phyloP scores from a whole-genome alignment of 1,139 yeast species.

The Geotrichum fermentans region DNA sequence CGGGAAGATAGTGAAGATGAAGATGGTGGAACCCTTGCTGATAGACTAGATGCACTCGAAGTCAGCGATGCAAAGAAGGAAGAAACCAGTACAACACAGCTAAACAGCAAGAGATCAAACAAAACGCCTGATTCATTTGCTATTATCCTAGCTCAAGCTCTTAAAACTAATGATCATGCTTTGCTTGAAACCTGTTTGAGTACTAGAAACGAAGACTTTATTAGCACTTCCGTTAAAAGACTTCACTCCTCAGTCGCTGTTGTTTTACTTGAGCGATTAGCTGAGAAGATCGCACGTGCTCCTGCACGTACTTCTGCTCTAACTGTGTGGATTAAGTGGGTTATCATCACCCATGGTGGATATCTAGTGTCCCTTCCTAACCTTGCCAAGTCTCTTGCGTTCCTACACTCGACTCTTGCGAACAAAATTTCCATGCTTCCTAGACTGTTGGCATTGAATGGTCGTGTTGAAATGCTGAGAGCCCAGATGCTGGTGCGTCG shows the following conservation, averaged over 20 bases:
- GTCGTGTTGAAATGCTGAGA: constrained; percentile 65
- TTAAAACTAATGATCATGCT: constrained; percentile 40
- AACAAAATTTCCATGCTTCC: constrained; percentile 74
- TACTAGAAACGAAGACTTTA: constrained; percentile 64
- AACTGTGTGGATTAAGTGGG: constrained; percentile 89
- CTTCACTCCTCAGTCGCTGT: constrained; percentile 73
- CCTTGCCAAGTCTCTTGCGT: constrained; percentile 60
- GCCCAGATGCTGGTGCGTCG: constrained; percentile 66
- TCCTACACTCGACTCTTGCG: constrained; percentile 69
- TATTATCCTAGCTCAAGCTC: constrained; percentile 40
- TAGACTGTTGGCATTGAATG: constrained; percentile 73
- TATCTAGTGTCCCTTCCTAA: constrained; percentile 66
- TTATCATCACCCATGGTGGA: constrained; percentile 85
- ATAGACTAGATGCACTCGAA: constrained; percentile 40
- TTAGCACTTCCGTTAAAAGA: constrained; percentile 64
- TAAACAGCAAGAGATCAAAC: constrained; percentile 19
- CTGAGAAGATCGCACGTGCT: constrained; percentile 73
- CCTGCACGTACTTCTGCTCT: constrained; percentile 67
- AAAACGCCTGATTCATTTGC: constrained; percentile 38
- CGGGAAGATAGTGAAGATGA: constrained; percentile 31
- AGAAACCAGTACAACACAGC: constrained; percentile 18
- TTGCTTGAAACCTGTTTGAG: constrained; percentile 64
- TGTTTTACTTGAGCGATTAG: constrained; percentile 67
- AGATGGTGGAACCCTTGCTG: constrained; percentile 40
- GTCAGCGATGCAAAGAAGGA: constrained; percentile 28